These are phyloP conservation scores for Pyrenophora tritici-repentis DNA, from an alignment of 2,329 filamentous ascomycete species.

Conservation along the genomic window DNA sequence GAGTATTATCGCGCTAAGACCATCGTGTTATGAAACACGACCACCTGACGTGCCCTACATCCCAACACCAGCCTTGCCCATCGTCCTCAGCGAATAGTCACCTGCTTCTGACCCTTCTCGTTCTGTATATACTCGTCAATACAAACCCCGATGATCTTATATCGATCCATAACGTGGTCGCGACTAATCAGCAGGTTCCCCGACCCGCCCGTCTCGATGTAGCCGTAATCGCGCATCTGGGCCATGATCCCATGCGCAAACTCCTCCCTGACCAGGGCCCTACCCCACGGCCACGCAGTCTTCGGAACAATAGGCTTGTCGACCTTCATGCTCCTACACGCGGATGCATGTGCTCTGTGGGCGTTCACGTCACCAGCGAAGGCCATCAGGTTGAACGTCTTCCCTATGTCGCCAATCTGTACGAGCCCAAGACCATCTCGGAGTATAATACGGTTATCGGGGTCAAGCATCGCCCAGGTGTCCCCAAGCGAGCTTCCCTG, in stretches of 20 bases:
- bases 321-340: not conserved
- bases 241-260: conserved; percentile 28
- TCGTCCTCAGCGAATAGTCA: conserved; percentile 1
- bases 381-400: conserved; percentile 5
- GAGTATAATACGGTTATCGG: conserved; percentile 1
- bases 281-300: conserved; percentile 4
- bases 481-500: conserved; percentile 8
- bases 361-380: conserved; percentile 4
- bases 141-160: conserved; percentile 9
- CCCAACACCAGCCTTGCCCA: not conserved
- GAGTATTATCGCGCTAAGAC: too few species aligned
- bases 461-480: not conserved
- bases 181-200: conserved; percentile 17
- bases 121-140: conserved; percentile 9
- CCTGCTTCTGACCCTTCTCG: not conserved
- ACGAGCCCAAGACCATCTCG: conserved; percentile 8
- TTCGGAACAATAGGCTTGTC: not conserved
- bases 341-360: not conserved
- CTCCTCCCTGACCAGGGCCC: conserved; percentile 32
- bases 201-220: conserved; percentile 11
- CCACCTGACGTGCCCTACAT: too few species aligned
- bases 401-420: conserved; percentile 4
- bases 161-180: conserved; percentile 4
- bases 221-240: conserved; percentile 18
- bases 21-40: too few species aligned